These are phyloP conservation scores for Clausena lansium DNA, from an alignment of 345 rosid genomes.

Conservation along the genomic window DNA sequence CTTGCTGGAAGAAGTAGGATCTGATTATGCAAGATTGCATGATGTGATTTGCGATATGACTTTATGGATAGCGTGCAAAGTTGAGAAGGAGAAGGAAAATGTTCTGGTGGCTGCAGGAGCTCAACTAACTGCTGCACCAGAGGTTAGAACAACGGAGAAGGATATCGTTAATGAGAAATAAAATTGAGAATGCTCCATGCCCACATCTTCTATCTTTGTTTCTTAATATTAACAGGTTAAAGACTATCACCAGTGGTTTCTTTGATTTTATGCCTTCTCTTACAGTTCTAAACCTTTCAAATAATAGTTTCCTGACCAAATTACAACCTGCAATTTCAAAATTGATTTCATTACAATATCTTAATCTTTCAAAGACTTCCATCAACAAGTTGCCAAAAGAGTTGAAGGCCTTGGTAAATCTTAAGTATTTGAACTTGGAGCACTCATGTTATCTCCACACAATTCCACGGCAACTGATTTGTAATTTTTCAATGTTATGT, in stretches of 20 bases:
- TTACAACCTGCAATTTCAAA: conserved; percentile 26
- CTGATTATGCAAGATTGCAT: not conserved
- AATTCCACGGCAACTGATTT: conserved; percentile 12
- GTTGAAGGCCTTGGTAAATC: conserved; percentile 22
- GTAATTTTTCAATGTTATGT: not conserved
- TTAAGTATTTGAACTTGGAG: conserved; percentile 24
- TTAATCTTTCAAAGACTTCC: conserved; percentile 23
- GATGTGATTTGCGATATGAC: not conserved
- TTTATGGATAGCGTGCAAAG: not conserved
- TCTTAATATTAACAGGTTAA: not conserved
- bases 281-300: conserved; percentile 29
- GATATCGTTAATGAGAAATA: not conserved
- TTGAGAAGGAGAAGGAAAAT: not conserved
- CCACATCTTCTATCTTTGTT: not conserved
- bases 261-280: conserved; percentile 26
- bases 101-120: not conserved
- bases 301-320: not conserved
- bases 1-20: not conserved
- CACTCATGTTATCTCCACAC: not conserved
- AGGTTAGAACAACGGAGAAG: not conserved
- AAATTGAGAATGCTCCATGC: not conserved
- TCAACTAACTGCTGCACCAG: not conserved
- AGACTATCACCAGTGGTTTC: conserved; percentile 11
- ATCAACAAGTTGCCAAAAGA: conserved; percentile 25
- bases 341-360: conserved; percentile 17